phyloP scores from a whole-genome alignment of 2,329 filamentous ascomycete species.

The Penicillium sclerotiorum region DNA sequence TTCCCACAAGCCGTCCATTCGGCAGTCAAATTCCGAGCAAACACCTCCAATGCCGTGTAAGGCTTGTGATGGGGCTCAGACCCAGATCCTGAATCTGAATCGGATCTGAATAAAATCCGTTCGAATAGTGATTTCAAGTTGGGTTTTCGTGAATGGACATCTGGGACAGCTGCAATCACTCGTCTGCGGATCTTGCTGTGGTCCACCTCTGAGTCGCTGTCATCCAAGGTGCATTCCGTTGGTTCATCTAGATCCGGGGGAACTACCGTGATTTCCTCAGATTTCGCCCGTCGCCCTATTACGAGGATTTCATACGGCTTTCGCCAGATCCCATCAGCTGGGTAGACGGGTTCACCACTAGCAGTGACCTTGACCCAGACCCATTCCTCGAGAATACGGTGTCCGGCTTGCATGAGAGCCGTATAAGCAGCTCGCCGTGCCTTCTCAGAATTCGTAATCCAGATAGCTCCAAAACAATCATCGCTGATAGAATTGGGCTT shows the following conservation, averaged over 20 bases:
- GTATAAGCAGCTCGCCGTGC: constrained; percentile 51
- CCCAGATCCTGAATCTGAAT: not conserved
- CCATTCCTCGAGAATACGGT: constrained; percentile 62
- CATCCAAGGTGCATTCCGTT: not conserved
- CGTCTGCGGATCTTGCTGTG: constrained; percentile 43
- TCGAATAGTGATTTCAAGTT: constrained; percentile 60
- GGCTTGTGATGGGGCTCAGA: constrained; percentile 1
- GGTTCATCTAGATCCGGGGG: constrained; percentile 21
- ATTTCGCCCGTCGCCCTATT: constrained; percentile 41
- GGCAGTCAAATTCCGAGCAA: constrained; percentile 60
- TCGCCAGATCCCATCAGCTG: constrained; percentile 57
- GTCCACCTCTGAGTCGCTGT: too few relatives aligned
- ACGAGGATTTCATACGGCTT: constrained; percentile 65
- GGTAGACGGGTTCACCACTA: constrained; percentile 55
- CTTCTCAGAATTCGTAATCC: constrained; percentile 63
- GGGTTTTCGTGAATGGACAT: constrained; percentile 67
- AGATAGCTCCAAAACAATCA: constrained; percentile 55
- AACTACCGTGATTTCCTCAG: constrained; percentile 18
- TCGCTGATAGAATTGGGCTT: too few relatives aligned
- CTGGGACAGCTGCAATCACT: constrained; percentile 62
- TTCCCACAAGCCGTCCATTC: constrained; percentile 67
- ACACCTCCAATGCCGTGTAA: constrained; percentile 61
- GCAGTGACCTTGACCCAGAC: constrained; percentile 64
- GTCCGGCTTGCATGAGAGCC: constrained; percentile 48
- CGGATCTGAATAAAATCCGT: constrained; percentile 42